phyloP scores from a whole-genome alignment of 495 filamentous ascomycete genomes.

The Penicillium coffeae region DNA sequence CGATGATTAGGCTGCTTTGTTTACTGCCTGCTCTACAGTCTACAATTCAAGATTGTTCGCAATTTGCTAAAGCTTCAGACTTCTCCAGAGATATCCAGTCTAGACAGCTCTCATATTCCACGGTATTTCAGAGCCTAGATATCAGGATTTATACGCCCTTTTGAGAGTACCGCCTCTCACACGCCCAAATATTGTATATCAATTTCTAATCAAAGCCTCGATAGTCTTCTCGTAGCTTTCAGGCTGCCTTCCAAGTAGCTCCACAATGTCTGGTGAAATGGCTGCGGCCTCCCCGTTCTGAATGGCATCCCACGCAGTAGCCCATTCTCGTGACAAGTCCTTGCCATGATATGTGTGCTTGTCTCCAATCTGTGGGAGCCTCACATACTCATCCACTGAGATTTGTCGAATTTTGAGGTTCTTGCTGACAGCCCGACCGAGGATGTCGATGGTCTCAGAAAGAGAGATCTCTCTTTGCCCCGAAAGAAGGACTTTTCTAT shows the following conservation, averaged over 20 bases:
- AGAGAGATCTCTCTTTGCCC: conserved; percentile 37
- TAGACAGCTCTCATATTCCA: no score
- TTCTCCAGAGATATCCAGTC: no score
- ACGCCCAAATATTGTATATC: no score
- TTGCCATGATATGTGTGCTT: conserved; percentile 25
- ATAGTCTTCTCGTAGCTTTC: conserved; percentile 30
- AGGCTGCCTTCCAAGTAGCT: conserved; percentile 39
- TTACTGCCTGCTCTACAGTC: no score
- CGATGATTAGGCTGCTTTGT: no score
- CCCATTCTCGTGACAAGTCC: conserved; percentile 28
- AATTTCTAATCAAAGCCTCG: conserved; percentile 9
- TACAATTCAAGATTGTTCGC: no score
- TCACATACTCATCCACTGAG: conserved; percentile 39
- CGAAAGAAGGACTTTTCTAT: conserved; percentile 35
- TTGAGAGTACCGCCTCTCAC: no score
- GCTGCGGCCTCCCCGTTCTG: conserved; percentile 36
- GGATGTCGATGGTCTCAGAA: conserved; percentile 33
- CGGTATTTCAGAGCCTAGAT: no score
- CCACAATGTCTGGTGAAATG: conserved; percentile 25
- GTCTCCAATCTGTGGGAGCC: conserved; percentile 28
- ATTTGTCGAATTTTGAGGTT: conserved; percentile 30
- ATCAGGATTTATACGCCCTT: no score
- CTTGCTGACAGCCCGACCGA: conserved; percentile 29
- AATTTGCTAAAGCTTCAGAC: no score
- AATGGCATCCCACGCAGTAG: conserved; percentile 44